phyloP scores from a whole-genome alignment of 2,329 filamentous ascomycete genomes.

The Apiospora rasikravindrae region DNA sequence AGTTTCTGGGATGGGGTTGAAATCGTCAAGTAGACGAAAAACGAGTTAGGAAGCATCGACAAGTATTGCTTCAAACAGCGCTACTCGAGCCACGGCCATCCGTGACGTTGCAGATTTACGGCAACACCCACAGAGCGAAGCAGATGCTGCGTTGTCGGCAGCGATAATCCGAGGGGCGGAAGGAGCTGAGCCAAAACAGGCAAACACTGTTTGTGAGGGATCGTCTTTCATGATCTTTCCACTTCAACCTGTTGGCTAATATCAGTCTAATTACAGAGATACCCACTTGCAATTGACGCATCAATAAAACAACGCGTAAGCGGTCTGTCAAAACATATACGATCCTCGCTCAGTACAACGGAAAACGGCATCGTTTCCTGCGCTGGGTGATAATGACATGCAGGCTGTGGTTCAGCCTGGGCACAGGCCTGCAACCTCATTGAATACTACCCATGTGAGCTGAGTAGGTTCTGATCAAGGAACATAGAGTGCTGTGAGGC shows the following conservation, averaged over 20 bases:
- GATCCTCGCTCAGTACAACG: neutral
- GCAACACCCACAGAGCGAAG: neutral
- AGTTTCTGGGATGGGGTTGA: neutral
- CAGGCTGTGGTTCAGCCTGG: neutral
- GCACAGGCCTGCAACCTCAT: neutral
- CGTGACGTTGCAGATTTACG: neutral
- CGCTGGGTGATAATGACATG: neutral
- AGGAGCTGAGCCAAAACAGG: neutral
- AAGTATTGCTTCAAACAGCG: neutral
- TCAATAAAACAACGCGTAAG: constrained; percentile 6
- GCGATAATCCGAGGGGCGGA: neutral
- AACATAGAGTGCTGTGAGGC: neutral
- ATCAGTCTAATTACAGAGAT: constrained; percentile 13
- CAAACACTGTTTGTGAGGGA: constrained; percentile 4
- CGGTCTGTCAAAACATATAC: neutral
- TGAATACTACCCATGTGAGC: constrained; percentile 12
- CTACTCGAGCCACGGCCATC: neutral
- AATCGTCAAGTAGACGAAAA: neutral
- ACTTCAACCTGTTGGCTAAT: constrained; percentile 15
- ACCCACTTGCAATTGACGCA: constrained; percentile 16
- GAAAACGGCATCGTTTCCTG: neutral
- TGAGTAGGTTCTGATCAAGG: constrained; percentile 1
- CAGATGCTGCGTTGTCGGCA: neutral
- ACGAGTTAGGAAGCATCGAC: neutral
- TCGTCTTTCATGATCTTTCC: neutral